Evolutionary conservation across 148 eudicot genomes (phyloP).

Genomic region (Agrostemma githago): DNA sequence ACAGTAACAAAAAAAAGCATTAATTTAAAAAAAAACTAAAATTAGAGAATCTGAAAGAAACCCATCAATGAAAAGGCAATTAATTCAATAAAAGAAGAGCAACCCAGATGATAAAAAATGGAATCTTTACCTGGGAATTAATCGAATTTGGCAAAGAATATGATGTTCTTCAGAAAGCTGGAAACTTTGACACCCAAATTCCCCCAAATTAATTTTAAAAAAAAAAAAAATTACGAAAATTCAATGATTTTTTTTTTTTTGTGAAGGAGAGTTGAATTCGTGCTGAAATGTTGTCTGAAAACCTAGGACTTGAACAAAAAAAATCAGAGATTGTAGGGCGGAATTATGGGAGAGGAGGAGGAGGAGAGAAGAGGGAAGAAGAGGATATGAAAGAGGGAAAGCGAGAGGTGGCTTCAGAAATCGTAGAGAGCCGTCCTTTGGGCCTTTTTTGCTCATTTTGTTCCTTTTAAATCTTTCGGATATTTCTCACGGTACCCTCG

Average conservation of each 20-base stretch:
- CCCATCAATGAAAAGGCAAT: conserved; percentile 1
- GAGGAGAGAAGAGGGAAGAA: background rate
- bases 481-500: too few species aligned
- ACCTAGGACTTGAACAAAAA: conserved; percentile 11
- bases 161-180: background rate
- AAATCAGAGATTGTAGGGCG: background rate
- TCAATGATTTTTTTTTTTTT: conserved; percentile 6
- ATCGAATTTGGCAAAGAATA: background rate
- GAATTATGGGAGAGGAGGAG: background rate
- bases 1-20: background rate
- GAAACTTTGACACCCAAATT: conserved; percentile 9
- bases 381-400: background rate
- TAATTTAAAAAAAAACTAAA: background rate
- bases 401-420: conserved; percentile 22
- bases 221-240: background rate
- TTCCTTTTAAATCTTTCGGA: background rate
- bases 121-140: conserved; percentile 26
- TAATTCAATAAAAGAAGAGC: background rate
- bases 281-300: background rate
- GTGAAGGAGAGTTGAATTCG: conserved; percentile 10
- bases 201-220: background rate
- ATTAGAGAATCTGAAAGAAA: background rate
- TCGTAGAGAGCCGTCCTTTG: conserved; percentile 30
- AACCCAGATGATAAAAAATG: conserved; percentile 7
- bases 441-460: background rate